Evolutionary conservation across 2,329 filamentous ascomycete genomes (phyloP).

Genomic region (Erysiphe neolycopersici): DNA sequence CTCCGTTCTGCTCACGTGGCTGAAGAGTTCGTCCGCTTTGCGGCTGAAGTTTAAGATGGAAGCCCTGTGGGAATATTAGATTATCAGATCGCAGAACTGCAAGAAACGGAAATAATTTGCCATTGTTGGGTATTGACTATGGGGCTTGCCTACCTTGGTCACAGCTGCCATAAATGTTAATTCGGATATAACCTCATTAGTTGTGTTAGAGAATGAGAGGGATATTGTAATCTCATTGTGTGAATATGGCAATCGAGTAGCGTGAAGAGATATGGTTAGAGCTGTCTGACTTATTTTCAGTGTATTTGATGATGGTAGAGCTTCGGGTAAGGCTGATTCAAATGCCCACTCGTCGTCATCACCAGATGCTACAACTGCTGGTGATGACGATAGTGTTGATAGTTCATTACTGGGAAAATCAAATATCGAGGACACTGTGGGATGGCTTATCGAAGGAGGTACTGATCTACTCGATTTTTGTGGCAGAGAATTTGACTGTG

Average conservation of each 20-base stretch:
- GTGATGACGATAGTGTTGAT: slow-evolving; percentile 9
- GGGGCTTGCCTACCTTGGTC: slow-evolving; percentile 42
- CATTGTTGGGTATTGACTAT: too few relatives aligned
- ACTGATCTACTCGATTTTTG: slow-evolving; percentile 4
- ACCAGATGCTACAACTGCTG: slow-evolving; percentile 16
- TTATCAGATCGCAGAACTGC: background rate
- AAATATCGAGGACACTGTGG: slow-evolving; percentile 24
- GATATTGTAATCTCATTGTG: slow-evolving; percentile 33
- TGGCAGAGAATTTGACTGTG: slow-evolving; percentile 14
- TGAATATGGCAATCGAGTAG: slow-evolving; percentile 24
- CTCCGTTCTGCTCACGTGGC: slow-evolving; percentile 41
- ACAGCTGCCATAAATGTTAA: slow-evolving; percentile 83
- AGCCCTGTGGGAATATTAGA: slow-evolving; percentile 29
- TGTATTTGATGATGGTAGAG: slow-evolving; percentile 21
- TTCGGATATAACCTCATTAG: slow-evolving; percentile 41
- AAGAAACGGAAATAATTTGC: background rate
- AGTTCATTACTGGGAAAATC: slow-evolving; percentile 15
- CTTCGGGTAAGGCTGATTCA: slow-evolving; percentile 55
- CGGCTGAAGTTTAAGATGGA: slow-evolving; percentile 54
- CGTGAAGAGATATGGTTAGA: slow-evolving; percentile 47
- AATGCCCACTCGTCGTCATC: slow-evolving; percentile 92
- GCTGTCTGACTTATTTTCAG: slow-evolving; percentile 41
- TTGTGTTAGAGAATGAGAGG: slow-evolving; percentile 66
- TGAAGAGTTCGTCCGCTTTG: slow-evolving; percentile 56
- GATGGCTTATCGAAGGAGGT: slow-evolving; percentile 17